Conservation (phyloP, 2,329 filamentous ascomycete genomes). For the Colletotrichum gloeosporioides region DNA sequence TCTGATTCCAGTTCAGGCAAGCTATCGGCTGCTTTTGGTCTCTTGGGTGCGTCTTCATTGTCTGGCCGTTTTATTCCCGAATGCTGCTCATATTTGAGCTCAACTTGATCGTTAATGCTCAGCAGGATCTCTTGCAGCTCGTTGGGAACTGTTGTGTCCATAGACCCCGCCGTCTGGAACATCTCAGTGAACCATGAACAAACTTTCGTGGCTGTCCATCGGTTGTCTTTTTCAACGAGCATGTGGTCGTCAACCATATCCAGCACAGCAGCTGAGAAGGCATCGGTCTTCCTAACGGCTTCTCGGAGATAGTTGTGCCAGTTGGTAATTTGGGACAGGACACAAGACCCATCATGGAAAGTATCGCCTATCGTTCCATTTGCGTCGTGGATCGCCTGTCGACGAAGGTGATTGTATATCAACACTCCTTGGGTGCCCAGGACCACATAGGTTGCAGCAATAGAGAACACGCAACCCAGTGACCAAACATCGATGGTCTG, state of each 20-base stretch:
- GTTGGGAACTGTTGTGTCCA: not conserved
- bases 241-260: slow-evolving; percentile 30
- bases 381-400: not conserved
- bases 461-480: slow-evolving; percentile 41
- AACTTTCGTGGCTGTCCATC: not conserved
- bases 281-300: slow-evolving; percentile 22
- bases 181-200: not conserved
- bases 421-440: slow-evolving; percentile 27
- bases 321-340: not conserved
- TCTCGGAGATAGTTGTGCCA: not conserved
- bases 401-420: not conserved
- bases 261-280: slow-evolving; percentile 23
- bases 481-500: slow-evolving; percentile 45
- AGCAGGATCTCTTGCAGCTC: no score
- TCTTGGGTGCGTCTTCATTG: no score
- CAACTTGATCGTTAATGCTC: no score
- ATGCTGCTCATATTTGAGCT: no score
- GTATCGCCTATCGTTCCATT: not conserved
- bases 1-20: no score
- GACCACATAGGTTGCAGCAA: slow-evolving; percentile 41
- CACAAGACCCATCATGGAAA: not conserved
- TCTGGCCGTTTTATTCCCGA: no score
- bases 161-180: not conserved
- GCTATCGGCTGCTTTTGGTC: no score
- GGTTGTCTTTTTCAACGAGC: slow-evolving; percentile 9